phyloP scores from a whole-genome alignment of 257 asterid genomes.

The Henckelia pumila region DNA sequence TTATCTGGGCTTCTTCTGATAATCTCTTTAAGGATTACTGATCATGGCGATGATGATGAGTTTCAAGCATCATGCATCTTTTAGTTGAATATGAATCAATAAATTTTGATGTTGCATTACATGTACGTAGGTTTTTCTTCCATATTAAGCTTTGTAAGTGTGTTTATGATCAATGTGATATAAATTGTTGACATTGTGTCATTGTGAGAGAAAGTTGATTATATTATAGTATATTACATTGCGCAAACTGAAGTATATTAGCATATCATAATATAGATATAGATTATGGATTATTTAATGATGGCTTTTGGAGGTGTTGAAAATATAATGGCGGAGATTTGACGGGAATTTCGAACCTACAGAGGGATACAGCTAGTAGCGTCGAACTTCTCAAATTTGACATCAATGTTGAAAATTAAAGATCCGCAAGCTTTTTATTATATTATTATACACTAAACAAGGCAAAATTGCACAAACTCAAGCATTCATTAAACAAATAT shows the following conservation, averaged over 20 bases:
- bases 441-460: background rate
- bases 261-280: background rate
- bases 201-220: too few relatives aligned
- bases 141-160: too few relatives aligned
- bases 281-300: background rate
- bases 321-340: conserved; percentile 11
- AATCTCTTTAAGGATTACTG: conserved; percentile 41
- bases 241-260: conserved; percentile 1
- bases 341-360: too few relatives aligned
- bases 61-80: background rate
- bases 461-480: conserved; percentile 19
- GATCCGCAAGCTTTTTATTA: conserved; percentile 27
- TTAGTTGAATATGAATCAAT: background rate
- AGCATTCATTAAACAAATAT: conserved; percentile 14
- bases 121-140: background rate
- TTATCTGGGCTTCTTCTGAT: conserved; percentile 43
- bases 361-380: too few relatives aligned
- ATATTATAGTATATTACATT: background rate
- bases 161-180: too few relatives aligned
- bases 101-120: background rate
- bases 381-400: too few relatives aligned
- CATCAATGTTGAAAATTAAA: conserved; percentile 30
- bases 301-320: conserved; percentile 31
- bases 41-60: conserved; percentile 20
- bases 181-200: too few relatives aligned